Conservation (phyloP, 2,329 filamentous ascomycete genomes). For the Pseudomassariella vexata region DNA sequence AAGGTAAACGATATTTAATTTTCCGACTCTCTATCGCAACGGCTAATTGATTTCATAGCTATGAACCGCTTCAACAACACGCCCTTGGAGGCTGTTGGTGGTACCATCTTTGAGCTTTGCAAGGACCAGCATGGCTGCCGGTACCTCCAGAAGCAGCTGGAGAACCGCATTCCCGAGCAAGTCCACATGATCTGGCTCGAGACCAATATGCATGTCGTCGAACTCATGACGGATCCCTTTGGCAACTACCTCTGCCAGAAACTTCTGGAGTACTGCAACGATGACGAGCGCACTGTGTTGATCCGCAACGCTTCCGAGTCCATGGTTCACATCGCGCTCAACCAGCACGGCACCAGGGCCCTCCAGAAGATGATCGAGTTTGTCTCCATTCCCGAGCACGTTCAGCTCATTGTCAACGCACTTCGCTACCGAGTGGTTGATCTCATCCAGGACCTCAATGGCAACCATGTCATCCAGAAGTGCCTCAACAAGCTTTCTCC, state of each 20-base stretch:
- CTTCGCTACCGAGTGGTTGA: constrained; percentile 81
- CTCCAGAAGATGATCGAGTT: constrained; percentile 99
- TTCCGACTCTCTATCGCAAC: too few species aligned
- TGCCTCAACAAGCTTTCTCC: constrained; percentile 90
- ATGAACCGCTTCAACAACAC: constrained; percentile 81
- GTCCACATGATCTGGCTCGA: constrained; percentile 92
- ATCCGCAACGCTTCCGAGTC: constrained; percentile 85
- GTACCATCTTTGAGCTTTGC: constrained; percentile 84
- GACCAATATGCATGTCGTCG: constrained; percentile 87
- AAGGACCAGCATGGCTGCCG: constrained; percentile 98
- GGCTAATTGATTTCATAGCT: constrained; percentile 34
- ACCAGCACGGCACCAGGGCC: constrained; percentile 94
- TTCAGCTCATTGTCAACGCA: constrained; percentile 80
- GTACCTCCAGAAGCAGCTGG: constrained; percentile 94
- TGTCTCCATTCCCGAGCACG: constrained; percentile 79
- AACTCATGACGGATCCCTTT: constrained; percentile 98
- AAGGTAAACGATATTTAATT: too few species aligned
- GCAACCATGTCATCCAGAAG: constrained; percentile 99
- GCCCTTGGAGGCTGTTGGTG: constrained; percentile 71
- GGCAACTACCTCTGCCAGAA: constrained; percentile 99
- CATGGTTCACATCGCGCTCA: constrained; percentile 89
- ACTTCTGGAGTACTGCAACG: constrained; percentile 88
- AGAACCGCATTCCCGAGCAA: constrained; percentile 78
- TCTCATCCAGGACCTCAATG: constrained; percentile 94
- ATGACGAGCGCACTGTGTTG: constrained; percentile 88